These are phyloP conservation scores for Betula pendula DNA, from an alignment of 306 rosid species.

Conservation along the genomic window DNA sequence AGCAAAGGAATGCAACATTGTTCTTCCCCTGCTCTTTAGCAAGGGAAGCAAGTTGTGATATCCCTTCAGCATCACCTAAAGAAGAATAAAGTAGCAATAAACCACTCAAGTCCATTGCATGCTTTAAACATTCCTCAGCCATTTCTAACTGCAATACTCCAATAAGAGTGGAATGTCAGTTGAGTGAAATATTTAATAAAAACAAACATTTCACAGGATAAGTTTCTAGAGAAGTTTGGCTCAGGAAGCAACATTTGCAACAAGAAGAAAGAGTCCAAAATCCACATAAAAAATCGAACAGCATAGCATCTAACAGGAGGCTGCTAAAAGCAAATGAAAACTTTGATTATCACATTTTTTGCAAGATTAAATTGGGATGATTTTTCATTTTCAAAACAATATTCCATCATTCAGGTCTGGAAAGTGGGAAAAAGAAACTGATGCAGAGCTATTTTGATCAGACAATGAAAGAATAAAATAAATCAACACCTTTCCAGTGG, in stretches of 20 bases:
- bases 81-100: conserved; percentile 96
- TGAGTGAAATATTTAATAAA: background rate
- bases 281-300: background rate
- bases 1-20: conserved; percentile 93
- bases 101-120: conserved; percentile 97
- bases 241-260: background rate
- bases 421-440: background rate
- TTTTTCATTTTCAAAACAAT: background rate
- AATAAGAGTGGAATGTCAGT: conserved; percentile 17
- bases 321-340: background rate
- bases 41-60: conserved; percentile 77
- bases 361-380: background rate
- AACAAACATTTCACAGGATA: background rate
- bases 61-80: conserved; percentile 95
- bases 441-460: background rate
- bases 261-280: background rate
- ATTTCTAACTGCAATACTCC: conserved; percentile 80
- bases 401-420: background rate
- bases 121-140: conserved; percentile 94
- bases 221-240: background rate
- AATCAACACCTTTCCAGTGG: conserved; percentile 74
- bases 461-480: background rate
- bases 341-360: background rate
- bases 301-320: background rate
- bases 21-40: conserved; percentile 99